phyloP scores from a whole-genome alignment of 228 moss, liverwort and hornwort species.

The Sphagnum fallax region DNA sequence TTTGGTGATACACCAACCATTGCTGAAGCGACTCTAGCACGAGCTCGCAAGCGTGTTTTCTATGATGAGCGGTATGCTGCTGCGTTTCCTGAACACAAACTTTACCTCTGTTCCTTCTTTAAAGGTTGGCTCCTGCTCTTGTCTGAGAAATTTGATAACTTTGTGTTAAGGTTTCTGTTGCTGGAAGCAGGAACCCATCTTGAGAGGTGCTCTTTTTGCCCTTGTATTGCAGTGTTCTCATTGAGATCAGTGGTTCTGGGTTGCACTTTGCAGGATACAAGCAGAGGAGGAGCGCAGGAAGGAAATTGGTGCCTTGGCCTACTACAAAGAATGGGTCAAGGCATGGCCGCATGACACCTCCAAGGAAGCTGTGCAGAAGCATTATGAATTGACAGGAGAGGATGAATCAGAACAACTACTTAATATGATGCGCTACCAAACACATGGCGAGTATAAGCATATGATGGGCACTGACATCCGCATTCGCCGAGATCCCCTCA shows the following conservation, averaged over 20 bases:
- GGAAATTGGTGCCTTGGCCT: conserved; percentile 63
- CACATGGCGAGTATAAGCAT: conserved; percentile 53
- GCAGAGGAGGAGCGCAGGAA: conserved; percentile 69
- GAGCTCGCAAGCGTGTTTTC: conserved; percentile 86
- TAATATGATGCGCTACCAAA: conserved; percentile 77
- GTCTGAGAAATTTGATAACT: not conserved
- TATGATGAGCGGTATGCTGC: conserved; percentile 70
- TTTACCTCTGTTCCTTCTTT: not conserved
- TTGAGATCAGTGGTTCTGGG: not conserved
- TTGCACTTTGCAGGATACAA: conserved; percentile 43
- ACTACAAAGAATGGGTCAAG: conserved; percentile 93
- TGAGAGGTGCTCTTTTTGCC: not conserved
- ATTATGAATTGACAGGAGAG: conserved; percentile 50
- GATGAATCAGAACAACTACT: conserved; percentile 73
- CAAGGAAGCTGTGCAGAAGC: conserved; percentile 52
- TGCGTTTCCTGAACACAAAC: not conserved
- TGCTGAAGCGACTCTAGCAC: conserved; percentile 93
- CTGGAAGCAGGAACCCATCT: too few relatives aligned
- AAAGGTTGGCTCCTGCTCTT: not conserved
- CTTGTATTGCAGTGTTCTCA: not conserved
- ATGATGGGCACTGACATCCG: conserved; percentile 94
- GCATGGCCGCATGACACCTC: conserved; percentile 60
- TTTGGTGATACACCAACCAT: conserved; percentile 83
- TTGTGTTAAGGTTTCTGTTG: not conserved
- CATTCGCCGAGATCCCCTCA: conserved; percentile 78